Base-by-base conservation (phyloP, 1,284 basidiomycete species). In the Ganoderma lucidum region DNA sequence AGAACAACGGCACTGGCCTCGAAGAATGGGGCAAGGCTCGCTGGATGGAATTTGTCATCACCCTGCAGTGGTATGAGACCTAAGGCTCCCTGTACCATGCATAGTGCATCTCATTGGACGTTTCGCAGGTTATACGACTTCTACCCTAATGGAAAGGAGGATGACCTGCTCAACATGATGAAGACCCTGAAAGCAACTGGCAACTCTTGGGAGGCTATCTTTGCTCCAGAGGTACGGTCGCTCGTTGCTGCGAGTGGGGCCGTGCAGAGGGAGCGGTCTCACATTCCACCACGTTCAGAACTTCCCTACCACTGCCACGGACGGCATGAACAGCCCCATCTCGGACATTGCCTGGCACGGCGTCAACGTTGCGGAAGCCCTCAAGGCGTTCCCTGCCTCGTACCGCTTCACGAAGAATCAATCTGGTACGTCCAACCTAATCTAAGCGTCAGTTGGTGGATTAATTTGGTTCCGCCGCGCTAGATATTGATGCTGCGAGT, bases 341-440 rank as follows among this genome's bases (percentile, higher is more conserved):
- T 65, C 70, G 19, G 65, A 74, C 28, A 64, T 79, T 68, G 76
- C 76, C 30, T 87, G 86, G 85, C 86, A 87, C 71, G 86, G 85
- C 55, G 86, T 88, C 64, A 88, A 88, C 70, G 80, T 88, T 80
- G 86, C 86, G 4, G 87, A 88, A 75, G 87, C 85, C 6, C 77
- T 88, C 63, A 88, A 89, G 75, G 86, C 86, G 0, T 75, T 87
- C 8, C 84, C 86, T n/a, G 81, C 85, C 3, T 84, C 85, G 1
- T 87, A 86, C 71, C 83, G 87, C 17, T 88, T 87, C 74, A 86
- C 86, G 9, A 85, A 87, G 66, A 87, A 88, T 70, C 82, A 85
- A 71, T 83, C 85, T 37, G 86, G 87, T 87, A 60, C 51, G 70
- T 69, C 19, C 62, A 48, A 37, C 56, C 48, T 58, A 23, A 37